These are phyloP conservation scores for Sechiopsis laciniata DNA, from an alignment of 306 rosid genomes.

Conservation along the genomic window DNA sequence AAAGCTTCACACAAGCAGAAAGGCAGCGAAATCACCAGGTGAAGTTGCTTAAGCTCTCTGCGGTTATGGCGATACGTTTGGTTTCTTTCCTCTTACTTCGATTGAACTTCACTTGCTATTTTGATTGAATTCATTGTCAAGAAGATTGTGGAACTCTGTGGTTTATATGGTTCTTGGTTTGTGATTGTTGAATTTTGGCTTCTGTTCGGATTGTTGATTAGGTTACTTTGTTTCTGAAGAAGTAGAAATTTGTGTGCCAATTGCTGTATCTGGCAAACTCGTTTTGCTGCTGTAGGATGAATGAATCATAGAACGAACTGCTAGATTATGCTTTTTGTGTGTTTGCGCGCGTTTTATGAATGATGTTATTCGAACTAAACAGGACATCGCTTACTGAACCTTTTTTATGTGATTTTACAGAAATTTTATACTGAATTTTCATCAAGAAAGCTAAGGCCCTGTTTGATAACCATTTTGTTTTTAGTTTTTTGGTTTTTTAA, in stretches of 20 bases:
- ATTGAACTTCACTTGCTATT: background rate
- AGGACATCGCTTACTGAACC: background rate
- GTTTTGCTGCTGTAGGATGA: background rate
- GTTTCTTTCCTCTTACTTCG: background rate
- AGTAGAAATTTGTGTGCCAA: background rate
- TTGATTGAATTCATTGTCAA: background rate
- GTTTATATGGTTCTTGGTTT: background rate
- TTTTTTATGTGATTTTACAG: background rate
- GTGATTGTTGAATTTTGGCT: background rate
- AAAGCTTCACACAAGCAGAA: background rate
- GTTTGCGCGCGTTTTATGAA: background rate
- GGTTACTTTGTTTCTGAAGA: background rate
- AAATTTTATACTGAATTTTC: background rate
- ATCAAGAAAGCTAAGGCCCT: background rate
- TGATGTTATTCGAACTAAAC: background rate
- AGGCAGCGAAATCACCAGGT: background rate
- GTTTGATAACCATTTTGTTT: too few relatives aligned
- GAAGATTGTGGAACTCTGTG: background rate
- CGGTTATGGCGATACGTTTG: background rate
- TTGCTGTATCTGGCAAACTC: background rate
- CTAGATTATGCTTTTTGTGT: background rate
- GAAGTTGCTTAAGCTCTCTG: conserved; percentile 1
- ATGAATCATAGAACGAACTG: background rate
- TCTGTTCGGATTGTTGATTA: background rate
- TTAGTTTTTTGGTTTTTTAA: too few relatives aligned